Evolutionary conservation across 139 green algal species (phyloP).

Genomic region (Chlamydomonas incerta): DNA sequence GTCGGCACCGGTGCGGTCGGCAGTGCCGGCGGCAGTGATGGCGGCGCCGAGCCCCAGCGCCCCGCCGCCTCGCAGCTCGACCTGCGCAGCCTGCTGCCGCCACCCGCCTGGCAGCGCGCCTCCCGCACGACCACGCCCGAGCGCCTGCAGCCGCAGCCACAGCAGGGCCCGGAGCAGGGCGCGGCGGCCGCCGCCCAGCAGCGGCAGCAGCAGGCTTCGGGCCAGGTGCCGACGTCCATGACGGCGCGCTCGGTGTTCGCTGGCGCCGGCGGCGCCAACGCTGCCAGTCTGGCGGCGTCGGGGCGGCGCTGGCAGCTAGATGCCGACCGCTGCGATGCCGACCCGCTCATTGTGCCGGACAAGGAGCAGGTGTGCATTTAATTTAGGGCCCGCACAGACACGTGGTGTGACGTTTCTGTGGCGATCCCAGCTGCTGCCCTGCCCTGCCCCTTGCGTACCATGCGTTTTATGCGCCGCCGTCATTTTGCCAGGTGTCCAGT

Average conservation of each 20-base stretch:
- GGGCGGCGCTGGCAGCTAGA: constrained; percentile 2
- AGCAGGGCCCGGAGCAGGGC: neutral
- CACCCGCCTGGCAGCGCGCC: neutral
- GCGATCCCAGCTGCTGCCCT: too few relatives aligned
- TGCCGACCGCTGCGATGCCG: neutral
- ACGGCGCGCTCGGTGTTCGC: too few relatives aligned
- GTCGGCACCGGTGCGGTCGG: neutral
- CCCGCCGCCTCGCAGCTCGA: constrained; percentile 1
- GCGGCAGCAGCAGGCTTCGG: too few relatives aligned
- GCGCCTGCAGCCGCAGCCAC: neutral
- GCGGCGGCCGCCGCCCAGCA: too few relatives aligned
- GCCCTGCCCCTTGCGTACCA: too few relatives aligned
- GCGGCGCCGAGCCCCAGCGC: too few relatives aligned
- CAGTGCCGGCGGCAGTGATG: neutral
- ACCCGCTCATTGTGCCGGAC: neutral
- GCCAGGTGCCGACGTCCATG: neutral
- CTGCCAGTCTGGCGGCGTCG: neutral
- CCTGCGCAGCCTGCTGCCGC: constrained; percentile 12
- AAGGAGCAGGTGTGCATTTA: constrained; percentile 20
- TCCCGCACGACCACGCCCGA: too few relatives aligned
- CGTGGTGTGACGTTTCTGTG: too few relatives aligned
- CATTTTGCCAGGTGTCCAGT: too few relatives aligned
- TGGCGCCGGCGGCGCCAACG: too few relatives aligned
- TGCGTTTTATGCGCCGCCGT: too few relatives aligned
- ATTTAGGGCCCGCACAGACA: too few relatives aligned